These are phyloP conservation scores for Aspergillus ustus DNA, from an alignment of 2,329 filamentous ascomycete species.

Conservation along the genomic window DNA sequence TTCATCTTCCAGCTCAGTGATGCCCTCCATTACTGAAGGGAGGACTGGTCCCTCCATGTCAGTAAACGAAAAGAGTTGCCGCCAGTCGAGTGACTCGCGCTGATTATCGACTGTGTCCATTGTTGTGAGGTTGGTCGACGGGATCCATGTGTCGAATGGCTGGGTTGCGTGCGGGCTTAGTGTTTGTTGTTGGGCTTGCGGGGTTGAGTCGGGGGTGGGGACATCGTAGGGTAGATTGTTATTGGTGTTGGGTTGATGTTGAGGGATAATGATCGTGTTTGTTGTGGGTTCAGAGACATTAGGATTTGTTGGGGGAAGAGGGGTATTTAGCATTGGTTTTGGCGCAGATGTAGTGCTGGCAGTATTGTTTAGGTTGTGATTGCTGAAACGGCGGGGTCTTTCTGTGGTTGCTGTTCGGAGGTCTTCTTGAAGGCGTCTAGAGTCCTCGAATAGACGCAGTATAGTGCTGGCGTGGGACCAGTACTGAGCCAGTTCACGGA, in stretches of 20 bases:
- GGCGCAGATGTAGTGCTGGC: slow-evolving; percentile 4
- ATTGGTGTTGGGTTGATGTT: slow-evolving; percentile 17
- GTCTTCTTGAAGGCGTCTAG: slow-evolving; percentile 48
- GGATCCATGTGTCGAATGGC: slow-evolving; percentile 40
- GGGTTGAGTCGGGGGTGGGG: slow-evolving; percentile 36
- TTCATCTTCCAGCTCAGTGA: slow-evolving; percentile 48
- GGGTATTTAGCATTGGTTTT: neutral
- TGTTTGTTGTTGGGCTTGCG: slow-evolving; percentile 27
- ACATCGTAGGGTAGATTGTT: slow-evolving; percentile 31
- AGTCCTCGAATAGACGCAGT: slow-evolving; percentile 49
- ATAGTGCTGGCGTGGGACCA: slow-evolving; percentile 51
- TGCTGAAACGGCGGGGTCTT: slow-evolving; percentile 35
- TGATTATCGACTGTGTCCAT: slow-evolving; percentile 39
- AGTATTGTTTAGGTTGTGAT: slow-evolving; percentile 4
- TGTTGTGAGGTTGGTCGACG: slow-evolving; percentile 31
- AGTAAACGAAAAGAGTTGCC: slow-evolving; percentile 47
- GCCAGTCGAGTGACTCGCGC: slow-evolving; percentile 46
- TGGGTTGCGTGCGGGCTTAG: slow-evolving; percentile 15
- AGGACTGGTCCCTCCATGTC: slow-evolving; percentile 43
- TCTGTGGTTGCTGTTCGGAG: slow-evolving; percentile 43
- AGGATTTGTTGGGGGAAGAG: slow-evolving; percentile 3
- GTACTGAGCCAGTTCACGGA: slow-evolving; percentile 47
- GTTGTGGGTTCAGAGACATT: slow-evolving; percentile 22
- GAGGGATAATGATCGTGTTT: slow-evolving; percentile 24
- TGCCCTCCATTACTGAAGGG: slow-evolving; percentile 43